These are phyloP conservation scores for Teratosphaeria zuluensis DNA, from an alignment of 2,329 filamentous ascomycete species.

Conservation along the genomic window DNA sequence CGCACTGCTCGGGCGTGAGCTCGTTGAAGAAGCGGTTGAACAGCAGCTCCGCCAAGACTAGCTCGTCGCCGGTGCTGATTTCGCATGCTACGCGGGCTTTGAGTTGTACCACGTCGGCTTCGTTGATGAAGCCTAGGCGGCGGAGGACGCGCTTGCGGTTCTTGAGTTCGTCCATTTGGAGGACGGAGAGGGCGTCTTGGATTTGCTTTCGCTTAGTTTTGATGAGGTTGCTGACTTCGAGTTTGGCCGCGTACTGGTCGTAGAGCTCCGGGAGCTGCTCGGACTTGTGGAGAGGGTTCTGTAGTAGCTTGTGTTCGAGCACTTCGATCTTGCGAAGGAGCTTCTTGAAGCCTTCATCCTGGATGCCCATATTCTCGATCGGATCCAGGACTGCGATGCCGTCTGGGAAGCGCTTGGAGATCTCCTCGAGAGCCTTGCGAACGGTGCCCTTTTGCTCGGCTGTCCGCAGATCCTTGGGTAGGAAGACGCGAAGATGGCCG, in stretches of 20 bases:
- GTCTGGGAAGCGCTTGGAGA: slow-evolving; percentile 81
- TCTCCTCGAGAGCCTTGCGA: slow-evolving; percentile 62
- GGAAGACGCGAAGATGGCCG: slow-evolving; percentile 71
- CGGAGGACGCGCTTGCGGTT: slow-evolving; percentile 90
- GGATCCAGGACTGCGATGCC: slow-evolving; percentile 83
- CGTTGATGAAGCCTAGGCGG: slow-evolving; percentile 90
- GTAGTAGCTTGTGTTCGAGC: slow-evolving; percentile 76
- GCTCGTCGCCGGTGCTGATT: slow-evolving; percentile 91
- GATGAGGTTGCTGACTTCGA: slow-evolving; percentile 65
- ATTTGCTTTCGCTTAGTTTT: slow-evolving; percentile 86
- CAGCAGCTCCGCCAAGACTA: slow-evolving; percentile 83
- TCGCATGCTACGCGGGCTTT: slow-evolving; percentile 97
- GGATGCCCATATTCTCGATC: slow-evolving; percentile 92
- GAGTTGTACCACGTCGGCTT: slow-evolving; percentile 87
- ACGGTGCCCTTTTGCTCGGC: slow-evolving; percentile 59
- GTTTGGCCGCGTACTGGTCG: slow-evolving; percentile 76
- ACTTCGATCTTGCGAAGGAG: slow-evolving; percentile 91
- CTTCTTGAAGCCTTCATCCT: slow-evolving; percentile 86
- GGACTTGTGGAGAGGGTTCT: slow-evolving; percentile 86
- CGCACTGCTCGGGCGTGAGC: slow-evolving; percentile 75
- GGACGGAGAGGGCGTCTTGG: slow-evolving; percentile 70
- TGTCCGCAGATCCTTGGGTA: slow-evolving; percentile 66
- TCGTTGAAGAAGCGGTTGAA: slow-evolving; percentile 99
- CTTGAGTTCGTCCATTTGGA: slow-evolving; percentile 93
- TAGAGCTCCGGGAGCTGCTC: slow-evolving; percentile 75